phyloP scores from a whole-genome alignment of 495 filamentous ascomycete species.

The Endocarpon pusillum region DNA sequence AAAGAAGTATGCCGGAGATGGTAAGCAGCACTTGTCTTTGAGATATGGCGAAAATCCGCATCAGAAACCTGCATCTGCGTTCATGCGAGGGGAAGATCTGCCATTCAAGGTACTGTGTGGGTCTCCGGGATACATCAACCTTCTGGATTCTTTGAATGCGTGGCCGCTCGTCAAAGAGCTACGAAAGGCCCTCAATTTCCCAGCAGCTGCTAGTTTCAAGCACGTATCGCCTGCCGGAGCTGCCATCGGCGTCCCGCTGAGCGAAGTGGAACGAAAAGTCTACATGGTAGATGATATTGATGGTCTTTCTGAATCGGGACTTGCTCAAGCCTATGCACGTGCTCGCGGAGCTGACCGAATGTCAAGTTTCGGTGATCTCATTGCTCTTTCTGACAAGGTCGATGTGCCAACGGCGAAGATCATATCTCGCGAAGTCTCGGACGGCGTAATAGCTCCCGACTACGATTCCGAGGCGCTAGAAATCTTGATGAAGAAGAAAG shows the following conservation, averaged over 20 bases:
- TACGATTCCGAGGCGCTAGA: constrained; percentile 72
- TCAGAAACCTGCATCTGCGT: constrained; percentile 87
- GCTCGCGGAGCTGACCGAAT: constrained; percentile 91
- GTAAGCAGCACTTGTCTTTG: constrained; percentile 64
- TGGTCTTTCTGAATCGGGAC: constrained; percentile 61
- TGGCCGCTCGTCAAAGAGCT: constrained; percentile 96
- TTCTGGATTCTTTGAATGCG: constrained; percentile 89
- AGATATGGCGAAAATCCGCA: constrained; percentile 95
- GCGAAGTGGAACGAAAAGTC: constrained; percentile 76
- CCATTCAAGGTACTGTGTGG: constrained; percentile 97
- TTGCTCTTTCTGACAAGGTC: constrained; percentile 78
- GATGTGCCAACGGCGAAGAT: constrained; percentile 88
- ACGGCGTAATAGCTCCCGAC: constrained; percentile 82
- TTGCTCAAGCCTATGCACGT: constrained; percentile 90
- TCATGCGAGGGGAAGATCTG: constrained; percentile 47
- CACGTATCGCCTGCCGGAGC: constrained; percentile 95
- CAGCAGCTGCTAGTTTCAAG: constrained; percentile 98
- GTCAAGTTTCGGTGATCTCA: constrained; percentile 92
- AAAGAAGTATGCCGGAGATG: constrained; percentile 80
- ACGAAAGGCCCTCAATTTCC: constrained; percentile 65
- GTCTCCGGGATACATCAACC: constrained; percentile 88
- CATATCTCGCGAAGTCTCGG: constrained; percentile 92
- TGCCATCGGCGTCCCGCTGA: constrained; percentile 77
- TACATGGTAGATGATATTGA: constrained; percentile 96
- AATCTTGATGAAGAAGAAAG: constrained; percentile 96